A percentile compares a stretch with the other conserved stretches of the same genome.
Evolutionary conservation across 169 alveolate genomes (phyloP).

Genomic region (Eimeria falciformis): DNA sequence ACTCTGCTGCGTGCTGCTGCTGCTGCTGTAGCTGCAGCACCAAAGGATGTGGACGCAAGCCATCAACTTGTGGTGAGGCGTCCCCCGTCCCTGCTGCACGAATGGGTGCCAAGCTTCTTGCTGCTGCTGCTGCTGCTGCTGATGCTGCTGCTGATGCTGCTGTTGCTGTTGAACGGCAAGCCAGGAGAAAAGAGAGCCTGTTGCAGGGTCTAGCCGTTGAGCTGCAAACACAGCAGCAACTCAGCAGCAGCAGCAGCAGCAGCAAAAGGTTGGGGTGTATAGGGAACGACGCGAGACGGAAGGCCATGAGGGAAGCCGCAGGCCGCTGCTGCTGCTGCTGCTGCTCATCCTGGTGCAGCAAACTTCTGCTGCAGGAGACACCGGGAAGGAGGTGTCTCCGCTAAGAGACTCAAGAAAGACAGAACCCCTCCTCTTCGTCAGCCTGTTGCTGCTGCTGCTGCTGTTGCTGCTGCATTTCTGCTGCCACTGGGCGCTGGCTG

Average conservation of each 20-base stretch:
- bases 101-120: neutral
- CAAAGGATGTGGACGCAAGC: neutral
- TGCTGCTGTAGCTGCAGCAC: conserved; percentile 60
- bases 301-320: conserved; percentile 10
- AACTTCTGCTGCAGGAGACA: conserved; percentile 12
- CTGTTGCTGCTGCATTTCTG: neutral
- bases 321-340: conserved; percentile 22
- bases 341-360: conserved; percentile 5
- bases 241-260: conserved; percentile 46
- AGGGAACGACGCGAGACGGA: too few species aligned
- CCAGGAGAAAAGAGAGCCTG: neutral
- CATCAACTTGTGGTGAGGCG: too few species aligned
- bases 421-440: too few species aligned
- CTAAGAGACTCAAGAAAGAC: neutral
- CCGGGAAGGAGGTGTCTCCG: neutral
- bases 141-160: conserved; percentile 17
- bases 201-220: neutral
- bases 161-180: neutral
- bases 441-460: neutral
- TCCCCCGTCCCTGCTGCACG: neutral
- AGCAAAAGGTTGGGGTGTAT: too few species aligned
- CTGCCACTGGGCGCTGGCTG: too few species aligned
- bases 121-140: conserved; percentile 28
- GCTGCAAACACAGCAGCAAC: neutral
- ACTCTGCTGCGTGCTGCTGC: conserved; percentile 35